phyloP scores from a whole-genome alignment of 228 moss, liverwort and hornwort species.

The Sphagnum fallax region DNA sequence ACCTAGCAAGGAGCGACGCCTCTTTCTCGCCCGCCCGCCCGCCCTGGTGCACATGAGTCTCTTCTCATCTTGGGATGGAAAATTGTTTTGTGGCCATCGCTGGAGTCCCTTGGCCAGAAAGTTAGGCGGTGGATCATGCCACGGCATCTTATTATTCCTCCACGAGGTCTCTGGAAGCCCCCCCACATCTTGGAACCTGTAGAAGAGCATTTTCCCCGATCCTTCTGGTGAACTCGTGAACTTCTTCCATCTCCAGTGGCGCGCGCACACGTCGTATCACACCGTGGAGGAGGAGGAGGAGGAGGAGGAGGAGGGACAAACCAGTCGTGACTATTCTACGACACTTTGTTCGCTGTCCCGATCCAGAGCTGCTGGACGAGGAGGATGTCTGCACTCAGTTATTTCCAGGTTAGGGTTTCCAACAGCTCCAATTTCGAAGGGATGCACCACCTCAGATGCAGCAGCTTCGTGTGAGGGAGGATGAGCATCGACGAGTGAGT shows the following conservation, averaged over 20 bases:
- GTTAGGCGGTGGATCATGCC: conserved; percentile 62
- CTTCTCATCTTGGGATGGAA: conserved; percentile 54
- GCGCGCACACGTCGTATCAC: background rate
- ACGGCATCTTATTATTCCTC: conserved; percentile 83
- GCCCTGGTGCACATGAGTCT: conserved; percentile 39
- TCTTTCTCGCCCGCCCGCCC: conserved; percentile 29
- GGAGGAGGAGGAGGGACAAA: conserved; percentile 7
- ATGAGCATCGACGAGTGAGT: background rate
- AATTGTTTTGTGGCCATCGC: conserved; percentile 47
- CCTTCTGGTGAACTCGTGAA: conserved; percentile 37
- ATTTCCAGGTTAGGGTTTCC: conserved; percentile 43
- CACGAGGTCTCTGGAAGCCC: conserved; percentile 62
- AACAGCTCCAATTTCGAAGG: conserved; percentile 60
- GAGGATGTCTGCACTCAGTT: background rate
- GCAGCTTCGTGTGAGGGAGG: conserved; percentile 35
- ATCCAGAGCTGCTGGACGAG: background rate
- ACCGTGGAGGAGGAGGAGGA: background rate
- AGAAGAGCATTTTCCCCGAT: conserved; percentile 17
- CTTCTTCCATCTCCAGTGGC: conserved; percentile 35
- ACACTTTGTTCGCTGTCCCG: background rate
- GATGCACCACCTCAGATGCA: conserved; percentile 1
- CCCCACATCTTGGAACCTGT: conserved; percentile 18
- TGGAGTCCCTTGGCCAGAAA: conserved; percentile 42
- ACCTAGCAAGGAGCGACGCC: conserved; percentile 54
- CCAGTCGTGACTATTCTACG: conserved; percentile 10